Conservation (phyloP, 2,329 filamentous ascomycete species). For the Epichloe aotearoae region DNA sequence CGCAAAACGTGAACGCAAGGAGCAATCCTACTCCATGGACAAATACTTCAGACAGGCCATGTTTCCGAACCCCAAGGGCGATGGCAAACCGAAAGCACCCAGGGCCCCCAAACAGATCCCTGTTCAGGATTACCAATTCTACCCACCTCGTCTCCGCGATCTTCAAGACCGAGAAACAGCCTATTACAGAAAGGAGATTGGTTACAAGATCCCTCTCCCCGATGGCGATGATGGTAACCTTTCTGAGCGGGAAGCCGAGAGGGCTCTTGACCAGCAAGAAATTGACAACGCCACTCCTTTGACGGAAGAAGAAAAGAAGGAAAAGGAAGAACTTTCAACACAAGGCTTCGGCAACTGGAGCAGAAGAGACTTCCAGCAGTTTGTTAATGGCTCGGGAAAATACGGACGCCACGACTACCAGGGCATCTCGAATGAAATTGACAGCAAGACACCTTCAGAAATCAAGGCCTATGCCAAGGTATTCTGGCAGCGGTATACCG, state of each 20-base stretch:
- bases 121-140: conserved; percentile 97
- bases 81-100: conserved; percentile 90
- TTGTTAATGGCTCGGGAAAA: conserved; percentile 88
- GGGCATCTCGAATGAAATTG: conserved; percentile 76
- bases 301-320: conserved; percentile 76
- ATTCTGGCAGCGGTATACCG: conserved; percentile 91
- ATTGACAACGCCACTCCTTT: conserved; percentile 85
- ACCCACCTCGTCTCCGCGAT: conserved; percentile 69
- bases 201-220: conserved; percentile 80
- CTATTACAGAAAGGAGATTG: conserved; percentile 89
- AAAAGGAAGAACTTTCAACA: conserved; percentile 69
- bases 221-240: conserved; percentile 83
- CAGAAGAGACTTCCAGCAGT: conserved; percentile 94
- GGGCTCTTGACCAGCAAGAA: conserved; percentile 74
- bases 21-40: conserved; percentile 96
- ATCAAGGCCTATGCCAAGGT: conserved; percentile 86
- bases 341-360: conserved; percentile 94
- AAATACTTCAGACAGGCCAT: conserved; percentile 94
- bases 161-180: conserved; percentile 95
- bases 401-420: conserved; percentile 80
- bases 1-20: conserved; percentile 93
- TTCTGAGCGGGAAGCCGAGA: conserved; percentile 74
- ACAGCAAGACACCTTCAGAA: conserved; percentile 75
- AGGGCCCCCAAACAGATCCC: conserved; percentile 83
- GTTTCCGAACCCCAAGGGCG: conserved; percentile 65